A percentile compares a stretch with the other conserved stretches of the same genome.
Evolutionary conservation across 495 filamentous ascomycete genomes (phyloP).

Genomic region (Penicillium ochrochloron): DNA sequence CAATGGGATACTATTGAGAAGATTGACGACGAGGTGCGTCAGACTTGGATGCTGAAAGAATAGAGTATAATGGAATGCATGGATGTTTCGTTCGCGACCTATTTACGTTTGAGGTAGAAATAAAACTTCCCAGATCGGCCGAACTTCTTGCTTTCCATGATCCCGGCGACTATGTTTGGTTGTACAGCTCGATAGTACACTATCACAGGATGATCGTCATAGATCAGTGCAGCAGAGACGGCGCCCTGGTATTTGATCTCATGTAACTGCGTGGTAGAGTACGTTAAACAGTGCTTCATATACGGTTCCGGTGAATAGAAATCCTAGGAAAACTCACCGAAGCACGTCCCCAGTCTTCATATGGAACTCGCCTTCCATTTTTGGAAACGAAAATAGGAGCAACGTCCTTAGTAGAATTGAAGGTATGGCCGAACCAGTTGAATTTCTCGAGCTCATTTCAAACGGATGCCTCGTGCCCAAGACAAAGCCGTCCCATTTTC

Average conservation of each 20-base stretch:
- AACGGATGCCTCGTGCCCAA: not conserved
- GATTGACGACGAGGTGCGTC: constrained; percentile 32
- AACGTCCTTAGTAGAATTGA: not conserved
- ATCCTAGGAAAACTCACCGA: not conserved
- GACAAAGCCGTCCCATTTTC: not conserved
- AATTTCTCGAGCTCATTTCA: not conserved
- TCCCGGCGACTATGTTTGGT: not conserved
- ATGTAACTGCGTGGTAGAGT: not conserved
- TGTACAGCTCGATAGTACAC: not conserved
- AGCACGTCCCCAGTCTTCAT: not conserved
- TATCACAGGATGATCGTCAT: not conserved
- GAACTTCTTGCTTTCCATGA: not conserved
- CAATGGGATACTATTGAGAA: constrained; percentile 37
- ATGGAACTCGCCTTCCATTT: not conserved
- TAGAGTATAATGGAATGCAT: not conserved
- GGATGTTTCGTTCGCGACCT: not conserved
- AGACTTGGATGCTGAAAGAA: constrained; percentile 28
- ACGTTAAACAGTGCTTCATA: not conserved
- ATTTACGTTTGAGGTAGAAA: not conserved
- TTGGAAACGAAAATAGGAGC: not conserved
- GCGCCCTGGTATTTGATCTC: not conserved
- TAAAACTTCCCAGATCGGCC: not conserved
- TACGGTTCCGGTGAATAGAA: not conserved
- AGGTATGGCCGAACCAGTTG: not conserved
- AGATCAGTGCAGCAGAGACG: not conserved